Conservation (phyloP, 202 grass and related monocot genomes). For the Digitaria exilis region DNA sequence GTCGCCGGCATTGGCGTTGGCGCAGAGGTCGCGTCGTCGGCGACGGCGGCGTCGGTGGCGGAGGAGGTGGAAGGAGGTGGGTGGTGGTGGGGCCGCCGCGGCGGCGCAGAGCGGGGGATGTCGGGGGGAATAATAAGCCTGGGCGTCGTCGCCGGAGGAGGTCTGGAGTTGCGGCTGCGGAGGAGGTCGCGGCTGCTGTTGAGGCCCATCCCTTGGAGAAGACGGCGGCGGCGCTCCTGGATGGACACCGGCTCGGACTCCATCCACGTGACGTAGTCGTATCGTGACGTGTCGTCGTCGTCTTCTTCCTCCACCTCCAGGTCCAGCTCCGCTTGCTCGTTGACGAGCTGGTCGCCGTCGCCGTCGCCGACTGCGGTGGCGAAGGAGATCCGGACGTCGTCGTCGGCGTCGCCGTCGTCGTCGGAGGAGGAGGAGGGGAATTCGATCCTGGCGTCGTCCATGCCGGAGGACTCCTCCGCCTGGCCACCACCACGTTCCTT, state of each 20-base stretch:
- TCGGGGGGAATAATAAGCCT: slow-evolving; percentile 13
- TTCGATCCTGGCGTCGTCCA: slow-evolving; percentile 16
- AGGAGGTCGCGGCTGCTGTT: slow-evolving; percentile 55
- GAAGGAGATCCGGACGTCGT: slow-evolving; percentile 61
- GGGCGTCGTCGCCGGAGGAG: not conserved
- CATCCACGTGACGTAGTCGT: slow-evolving; percentile 84
- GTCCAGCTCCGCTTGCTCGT: slow-evolving; percentile 37
- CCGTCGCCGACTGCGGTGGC: slow-evolving; percentile 54
- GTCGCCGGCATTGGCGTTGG: too few relatives aligned
- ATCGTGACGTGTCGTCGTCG: slow-evolving; percentile 36
- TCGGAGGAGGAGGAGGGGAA: too few relatives aligned
- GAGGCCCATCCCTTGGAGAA: slow-evolving; percentile 87
- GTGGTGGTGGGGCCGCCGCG: not conserved
- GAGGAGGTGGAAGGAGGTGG: not conserved
- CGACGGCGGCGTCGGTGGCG: too few relatives aligned
- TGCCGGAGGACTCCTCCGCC: slow-evolving; percentile 41
- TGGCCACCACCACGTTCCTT: too few relatives aligned
- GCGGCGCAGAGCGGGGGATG: slow-evolving; percentile 39
- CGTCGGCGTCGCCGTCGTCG: too few relatives aligned
- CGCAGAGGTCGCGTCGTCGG: too few relatives aligned
- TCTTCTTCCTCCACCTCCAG: slow-evolving; percentile 39
- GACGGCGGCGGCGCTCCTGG: slow-evolving; percentile 72
- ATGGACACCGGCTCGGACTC: slow-evolving; percentile 59
- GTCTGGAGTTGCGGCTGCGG: slow-evolving; percentile 53
- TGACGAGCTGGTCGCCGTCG: too few relatives aligned